Evolutionary conservation across 495 filamentous ascomycete species (phyloP).

Genomic region (Penicillium angulare): DNA sequence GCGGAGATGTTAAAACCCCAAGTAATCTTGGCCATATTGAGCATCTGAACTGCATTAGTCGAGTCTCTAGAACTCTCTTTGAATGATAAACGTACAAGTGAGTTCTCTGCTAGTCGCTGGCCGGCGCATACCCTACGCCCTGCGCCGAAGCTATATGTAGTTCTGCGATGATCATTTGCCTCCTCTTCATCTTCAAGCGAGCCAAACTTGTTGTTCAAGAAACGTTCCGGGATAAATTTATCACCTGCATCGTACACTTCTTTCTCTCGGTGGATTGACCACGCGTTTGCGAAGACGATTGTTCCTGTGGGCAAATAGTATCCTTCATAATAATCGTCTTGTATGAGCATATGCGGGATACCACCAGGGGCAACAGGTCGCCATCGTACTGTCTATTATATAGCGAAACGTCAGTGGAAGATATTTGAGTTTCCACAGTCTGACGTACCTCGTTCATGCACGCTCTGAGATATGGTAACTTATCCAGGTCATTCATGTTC

Average conservation of each 20-base stretch:
- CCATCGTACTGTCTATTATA: constrained; percentile 28
- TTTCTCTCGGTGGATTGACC: constrained; percentile 42
- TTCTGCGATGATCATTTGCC: constrained; percentile 11
- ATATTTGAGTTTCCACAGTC: background rate
- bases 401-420: background rate
- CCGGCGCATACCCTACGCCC: constrained; percentile 18
- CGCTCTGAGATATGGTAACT: constrained; percentile 33
- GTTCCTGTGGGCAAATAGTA: constrained; percentile 50
- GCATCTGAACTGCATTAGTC: background rate
- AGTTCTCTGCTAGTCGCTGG: constrained; percentile 32
- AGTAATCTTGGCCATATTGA: constrained; percentile 4
- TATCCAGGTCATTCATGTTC: constrained; percentile 8
- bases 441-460: constrained; percentile 30
- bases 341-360: constrained; percentile 49
- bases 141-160: constrained; percentile 24
- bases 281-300: constrained; percentile 40
- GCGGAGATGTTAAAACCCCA: constrained; percentile 1
- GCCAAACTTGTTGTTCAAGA: constrained; percentile 22
- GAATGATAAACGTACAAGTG: background rate
- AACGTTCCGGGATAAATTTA: constrained; percentile 47
- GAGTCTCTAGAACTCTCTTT: background rate
- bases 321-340: constrained; percentile 54
- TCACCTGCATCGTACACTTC: constrained; percentile 33
- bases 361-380: constrained; percentile 30
- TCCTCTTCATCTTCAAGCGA: background rate